Percentiles rank a stretch among this genome's conserved stretches.
Evolutionary conservation across 2,329 filamentous ascomycete genomes (phyloP).

Genomic region (Diplodia mutila): DNA sequence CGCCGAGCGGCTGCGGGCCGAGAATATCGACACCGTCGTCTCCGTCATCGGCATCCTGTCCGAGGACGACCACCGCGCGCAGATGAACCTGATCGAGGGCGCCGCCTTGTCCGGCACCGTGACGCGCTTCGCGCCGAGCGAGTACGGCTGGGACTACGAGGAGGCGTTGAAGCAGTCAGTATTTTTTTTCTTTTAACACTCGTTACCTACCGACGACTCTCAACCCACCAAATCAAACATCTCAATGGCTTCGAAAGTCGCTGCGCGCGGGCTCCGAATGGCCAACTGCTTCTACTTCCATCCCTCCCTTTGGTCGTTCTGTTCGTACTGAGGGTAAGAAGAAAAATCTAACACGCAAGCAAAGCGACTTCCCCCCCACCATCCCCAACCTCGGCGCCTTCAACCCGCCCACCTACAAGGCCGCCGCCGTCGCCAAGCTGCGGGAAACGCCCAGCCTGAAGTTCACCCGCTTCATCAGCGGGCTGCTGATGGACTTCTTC

Average conservation of each 20-base stretch:
- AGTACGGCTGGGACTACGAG: slow-evolving; percentile 55
- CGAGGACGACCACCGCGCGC: slow-evolving; percentile 23
- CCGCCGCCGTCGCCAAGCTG: neutral
- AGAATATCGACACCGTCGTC: slow-evolving; percentile 24
- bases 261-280: too few species aligned
- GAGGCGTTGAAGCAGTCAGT: neutral
- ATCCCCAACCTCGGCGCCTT: neutral
- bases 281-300: too few species aligned
- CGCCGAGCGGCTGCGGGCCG: slow-evolving; percentile 7
- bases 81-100: slow-evolving; percentile 23
- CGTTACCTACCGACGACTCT: too few species aligned
- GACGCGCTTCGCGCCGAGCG: slow-evolving; percentile 68
- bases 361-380: neutral
- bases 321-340: too few species aligned
- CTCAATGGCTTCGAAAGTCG: too few species aligned
- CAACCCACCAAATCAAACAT: too few species aligned
- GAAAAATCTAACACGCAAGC: neutral
- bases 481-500: slow-evolving; percentile 15
- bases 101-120: slow-evolving; percentile 60
- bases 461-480: slow-evolving; percentile 4
- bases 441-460: neutral
- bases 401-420: neutral
- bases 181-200: too few species aligned
- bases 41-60: slow-evolving; percentile 5
- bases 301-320: too few species aligned